Percentiles rank a stretch among this genome's conserved stretches.
These are phyloP conservation scores for Cadophora sp. DNA, from an alignment of 2,329 filamentous ascomycete genomes.

Conservation along the genomic window DNA sequence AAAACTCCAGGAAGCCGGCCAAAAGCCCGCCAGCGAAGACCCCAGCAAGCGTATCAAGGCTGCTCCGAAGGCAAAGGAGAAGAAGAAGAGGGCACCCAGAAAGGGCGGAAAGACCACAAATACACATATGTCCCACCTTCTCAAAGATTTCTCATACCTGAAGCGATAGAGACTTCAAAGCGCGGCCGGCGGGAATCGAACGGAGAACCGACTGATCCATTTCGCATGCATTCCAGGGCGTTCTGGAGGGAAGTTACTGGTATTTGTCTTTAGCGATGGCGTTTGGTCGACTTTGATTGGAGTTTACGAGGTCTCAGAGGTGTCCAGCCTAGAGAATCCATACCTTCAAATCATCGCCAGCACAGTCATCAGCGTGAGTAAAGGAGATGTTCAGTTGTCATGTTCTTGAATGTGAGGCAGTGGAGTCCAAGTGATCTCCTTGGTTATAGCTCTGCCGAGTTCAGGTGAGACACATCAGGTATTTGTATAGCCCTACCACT, in stretches of 20 bases:
- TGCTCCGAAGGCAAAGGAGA: constrained; percentile 45
- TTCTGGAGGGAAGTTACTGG: not conserved
- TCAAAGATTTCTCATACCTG: constrained; percentile 42
- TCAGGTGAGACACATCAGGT: not conserved
- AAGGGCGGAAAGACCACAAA: constrained; percentile 46
- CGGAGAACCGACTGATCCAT: not conserved
- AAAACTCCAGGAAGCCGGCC: constrained; percentile 47
- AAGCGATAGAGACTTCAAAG: constrained; percentile 34
- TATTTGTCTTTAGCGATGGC: constrained; percentile 35
- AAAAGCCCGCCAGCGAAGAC: constrained; percentile 48
- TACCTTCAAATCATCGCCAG: not conserved
- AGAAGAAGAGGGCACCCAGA: constrained; percentile 45
- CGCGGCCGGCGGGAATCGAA: not conserved
- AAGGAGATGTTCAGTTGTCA: not conserved
- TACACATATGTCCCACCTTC: constrained; percentile 45
- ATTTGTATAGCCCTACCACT: not conserved
- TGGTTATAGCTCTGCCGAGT: not conserved
- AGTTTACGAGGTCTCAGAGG: not conserved
- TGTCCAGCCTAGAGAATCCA: constrained; percentile 3
- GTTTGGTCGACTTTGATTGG: constrained; percentile 42
- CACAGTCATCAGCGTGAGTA: not conserved
- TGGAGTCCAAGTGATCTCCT: not conserved
- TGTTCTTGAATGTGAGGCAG: not conserved
- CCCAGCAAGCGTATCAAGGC: constrained; percentile 46
- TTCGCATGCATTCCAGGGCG: constrained; percentile 18